Base-by-base conservation (phyloP, 345 rosid species). In the Heritiera littoralis region DNA sequence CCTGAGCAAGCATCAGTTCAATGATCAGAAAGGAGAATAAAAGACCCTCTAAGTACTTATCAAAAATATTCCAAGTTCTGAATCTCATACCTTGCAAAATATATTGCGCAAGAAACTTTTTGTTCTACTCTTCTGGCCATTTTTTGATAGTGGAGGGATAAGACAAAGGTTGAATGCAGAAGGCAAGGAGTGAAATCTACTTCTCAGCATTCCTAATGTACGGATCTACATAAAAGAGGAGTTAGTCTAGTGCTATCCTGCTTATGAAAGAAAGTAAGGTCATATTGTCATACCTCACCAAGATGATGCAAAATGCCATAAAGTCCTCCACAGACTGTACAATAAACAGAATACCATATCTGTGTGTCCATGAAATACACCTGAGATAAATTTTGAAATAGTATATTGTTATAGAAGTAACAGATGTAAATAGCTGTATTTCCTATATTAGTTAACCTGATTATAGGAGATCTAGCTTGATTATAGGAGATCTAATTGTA, bases 331-430 rank as follows among this genome's bases (percentile, higher is more conserved):
- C 89, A 91, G 49, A 95, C 86, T 9, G 96, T 86, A 80, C 97
- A 92, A 85, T 88, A 95, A 75, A 95, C 99, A 81, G 98, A 95
- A 89, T 95, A 95, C 99, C 99, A 95, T 28, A 95, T 95, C 80
- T 95, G 99, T 32, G 97, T 87, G 82, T 95, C 99, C 99, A 95
- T 95, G 83, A 95, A 95, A 83, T 95, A 95, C 76, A 95, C 99
- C 98, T 95, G 76, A 54, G 46, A 78, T 59, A 66, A 66, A 67
- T 18, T 51, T 51, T 49, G 65, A 70, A 75, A 61, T 15, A 80
- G 15, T 15, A 79, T n/a, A n/a, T n/a, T n/a, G n/a, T n/a, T n/a
- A n/a, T n/a, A n/a, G n/a, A n/a, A n/a, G n/a, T n/a, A n/a, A n/a
- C n/a, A n/a, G n/a, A n/a, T n/a, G n/a, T n/a, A n/a, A n/a, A n/a